Evolutionary conservation across 495 filamentous ascomycete species (phyloP), one percentile per base, ranked within the genome.

Genomic region (Penicillium dipodomyicola): DNA sequence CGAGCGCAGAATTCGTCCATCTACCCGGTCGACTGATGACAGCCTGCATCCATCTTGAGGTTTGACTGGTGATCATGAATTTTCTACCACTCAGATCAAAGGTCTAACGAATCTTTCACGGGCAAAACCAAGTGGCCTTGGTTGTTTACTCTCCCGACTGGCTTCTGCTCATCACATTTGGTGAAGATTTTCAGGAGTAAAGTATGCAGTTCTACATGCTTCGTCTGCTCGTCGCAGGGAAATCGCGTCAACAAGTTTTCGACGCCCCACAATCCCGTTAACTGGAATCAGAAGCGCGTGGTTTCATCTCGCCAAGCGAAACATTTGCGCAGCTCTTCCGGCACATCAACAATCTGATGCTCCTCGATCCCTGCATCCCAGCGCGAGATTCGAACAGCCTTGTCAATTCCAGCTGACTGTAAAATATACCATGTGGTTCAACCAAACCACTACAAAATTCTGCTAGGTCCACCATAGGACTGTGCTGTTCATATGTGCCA

Each of bases 1-100:
- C 3, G 73, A 72, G 37, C 64, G 52, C 19, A 48, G 65, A 22
- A 61, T 61, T 8, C 63, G 60, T 6, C 48, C 58, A n/a, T 68
- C 69, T 0, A 58, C 63, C 7, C 59, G 45, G 0, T 65, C 64
- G 3, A 55, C 65, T 23, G 63, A 37, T 54, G 52, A 68, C n/a
- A 60, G 20, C 25, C 12, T 20, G 12, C 35, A 54, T 37, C 48
- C 57, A 49, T 41, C 67, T 19, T 70, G 65, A 67, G 6, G 8
- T 22, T 11, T n/a, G 3, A 17, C 35, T 19, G 1, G 35, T 12
- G 30, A 25, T 10, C 8, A 35, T 22, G 17, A 14, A 35, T 32
- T 35, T 12, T n/a, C 30, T 15, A 41, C 19, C 33, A 20, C 19
- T 32, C 20, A 29, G 22, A 52, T 5, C 6, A 2, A 17, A 10